Base-by-base conservation (phyloP, 2,329 filamentous ascomycete genomes). In the Alternaria incomplexa region DNA sequence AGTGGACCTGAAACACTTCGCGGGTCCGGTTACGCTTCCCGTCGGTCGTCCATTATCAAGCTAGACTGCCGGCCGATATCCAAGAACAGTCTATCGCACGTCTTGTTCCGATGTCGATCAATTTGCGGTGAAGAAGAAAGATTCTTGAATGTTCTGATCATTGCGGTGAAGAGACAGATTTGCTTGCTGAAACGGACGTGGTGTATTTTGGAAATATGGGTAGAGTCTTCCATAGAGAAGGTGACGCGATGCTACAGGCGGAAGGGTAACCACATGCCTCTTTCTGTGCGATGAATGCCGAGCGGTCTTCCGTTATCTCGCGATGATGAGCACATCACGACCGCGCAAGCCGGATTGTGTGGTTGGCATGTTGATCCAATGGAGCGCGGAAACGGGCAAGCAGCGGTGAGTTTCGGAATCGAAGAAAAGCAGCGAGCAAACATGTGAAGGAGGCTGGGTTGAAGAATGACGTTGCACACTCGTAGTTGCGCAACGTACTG, bases 21-120 rank as follows among this genome's bases (percentile, higher is more conserved):
- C 66, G 70, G 70, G 68, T 64, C 63, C 73, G 73, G 73, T 70
- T 61, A 63, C 58, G 44, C 46, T 51, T 68, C 67, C 72, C 69
- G 67, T 71, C 69, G 68, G 73, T 68, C 50, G 36, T 46, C 56
- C 48, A 51, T 57, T 51, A 62, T 52, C 25, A 65, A 68, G 63
- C 66, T 69, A 62, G 69, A 65, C 70, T 56, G 61, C 58, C 36
- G 46, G 25, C 46, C 13, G 51, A 61, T 28, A 56, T 52, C 57
- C 58, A 71, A 65, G 62, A 56, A 64, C 56, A 68, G 57, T 66
- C 50, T 32, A 63, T 72, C 61, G 66, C 65, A 67, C 56, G 55
- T 58, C 54, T 52, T 55, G 44, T 67, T 53, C 56, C 59, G 55
- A 40, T 65, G 63, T 67, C 60, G 67, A 66, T 66, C 64, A 65